phyloP scores from a whole-genome alignment of 306 rosid genomes.

The Canavalia gladiata region DNA sequence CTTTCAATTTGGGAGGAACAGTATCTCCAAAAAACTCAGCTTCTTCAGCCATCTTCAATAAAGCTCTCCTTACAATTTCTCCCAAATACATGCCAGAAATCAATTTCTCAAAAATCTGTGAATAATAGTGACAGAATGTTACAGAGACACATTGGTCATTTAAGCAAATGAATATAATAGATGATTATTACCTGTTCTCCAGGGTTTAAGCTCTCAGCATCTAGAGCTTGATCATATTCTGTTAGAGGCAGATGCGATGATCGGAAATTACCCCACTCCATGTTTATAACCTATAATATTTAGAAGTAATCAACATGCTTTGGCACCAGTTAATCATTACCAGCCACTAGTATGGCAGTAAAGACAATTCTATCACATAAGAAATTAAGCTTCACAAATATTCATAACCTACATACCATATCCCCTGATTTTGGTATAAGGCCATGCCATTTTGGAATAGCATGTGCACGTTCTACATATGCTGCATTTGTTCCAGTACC shows the following conservation, averaged over 20 bases:
- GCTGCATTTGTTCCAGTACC: constrained; percentile 99
- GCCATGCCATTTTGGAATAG: constrained; percentile 98
- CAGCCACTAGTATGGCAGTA: constrained; percentile 23
- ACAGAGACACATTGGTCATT: constrained; percentile 17
- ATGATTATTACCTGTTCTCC: constrained; percentile 79
- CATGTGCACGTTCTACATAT: constrained; percentile 85
- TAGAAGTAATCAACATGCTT: constrained; percentile 25
- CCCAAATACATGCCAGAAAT: constrained; percentile 96
- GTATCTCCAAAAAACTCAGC: constrained; percentile 85
- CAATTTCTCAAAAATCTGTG: constrained; percentile 89
- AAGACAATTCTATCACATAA: not conserved
- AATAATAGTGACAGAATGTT: constrained; percentile 49
- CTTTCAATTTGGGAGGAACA: constrained; percentile 77
- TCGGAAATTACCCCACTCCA: constrained; percentile 98
- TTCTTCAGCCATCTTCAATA: constrained; percentile 84
- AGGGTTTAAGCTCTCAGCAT: constrained; percentile 88
- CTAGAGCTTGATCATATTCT: constrained; percentile 80
- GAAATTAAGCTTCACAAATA: constrained; percentile 1
- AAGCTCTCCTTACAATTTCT: constrained; percentile 77
- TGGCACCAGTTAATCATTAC: constrained; percentile 24
- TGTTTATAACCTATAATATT: constrained; percentile 79
- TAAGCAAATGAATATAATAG: not conserved
- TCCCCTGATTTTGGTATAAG: constrained; percentile 89
- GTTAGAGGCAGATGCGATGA: constrained; percentile 90
- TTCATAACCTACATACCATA: constrained; percentile 68